Base-by-base conservation (phyloP, 2,329 filamentous ascomycete species). In the Didymella glomerata region DNA sequence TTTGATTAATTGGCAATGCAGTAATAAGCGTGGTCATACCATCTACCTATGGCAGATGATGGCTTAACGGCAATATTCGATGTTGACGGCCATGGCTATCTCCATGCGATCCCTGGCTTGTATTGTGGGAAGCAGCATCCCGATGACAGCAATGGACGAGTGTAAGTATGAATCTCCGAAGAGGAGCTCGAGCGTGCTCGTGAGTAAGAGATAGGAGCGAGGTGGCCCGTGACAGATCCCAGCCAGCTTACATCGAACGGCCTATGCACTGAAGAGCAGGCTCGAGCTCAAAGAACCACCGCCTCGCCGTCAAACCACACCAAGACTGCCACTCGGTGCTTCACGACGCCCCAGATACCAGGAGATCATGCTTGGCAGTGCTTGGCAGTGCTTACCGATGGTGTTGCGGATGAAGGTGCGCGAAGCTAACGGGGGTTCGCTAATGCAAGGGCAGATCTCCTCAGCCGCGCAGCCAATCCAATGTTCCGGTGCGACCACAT, bases 381-480 rank as follows among this genome's bases (percentile, higher is more conserved):
- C 52, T 55, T 54, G 36, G n/a, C 53, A 18, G 36, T 53, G 48
- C 55, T 53, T 45, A 32, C 44, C 16, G 20, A 8, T 36, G 32
- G 16, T n/a, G 32, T 36, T 18, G 32, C 14, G 32, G 16, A 36
- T 36, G 32, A n/a, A 36, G 32, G 32, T 16, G 16, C 16, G 16
- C 32, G 32, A 11, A 36, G 32, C 32, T 36, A n/a, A 54, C n/a
- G 18, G 4, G 11, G 41, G 4, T 8, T 20, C 41, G 42, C 47
- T 55, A 47, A 49, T 47, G 41, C 57, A 54, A 50, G 20, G 34
- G 41, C 47, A 47, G 51, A 51, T 54, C 47, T 32, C 16, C 34
- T 11, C 51, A 30, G 7, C 10, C 42, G 36, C n/a, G 32, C 57
- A 45, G 24, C 57, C 57, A 56, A 52, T 56, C 47, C 40, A 0